A percentile compares a stretch with the other conserved stretches of the same genome.
Evolutionary conservation across 1,284 basidiomycete species (phyloP).

Genomic region (Microstroma glucosiphilum): DNA sequence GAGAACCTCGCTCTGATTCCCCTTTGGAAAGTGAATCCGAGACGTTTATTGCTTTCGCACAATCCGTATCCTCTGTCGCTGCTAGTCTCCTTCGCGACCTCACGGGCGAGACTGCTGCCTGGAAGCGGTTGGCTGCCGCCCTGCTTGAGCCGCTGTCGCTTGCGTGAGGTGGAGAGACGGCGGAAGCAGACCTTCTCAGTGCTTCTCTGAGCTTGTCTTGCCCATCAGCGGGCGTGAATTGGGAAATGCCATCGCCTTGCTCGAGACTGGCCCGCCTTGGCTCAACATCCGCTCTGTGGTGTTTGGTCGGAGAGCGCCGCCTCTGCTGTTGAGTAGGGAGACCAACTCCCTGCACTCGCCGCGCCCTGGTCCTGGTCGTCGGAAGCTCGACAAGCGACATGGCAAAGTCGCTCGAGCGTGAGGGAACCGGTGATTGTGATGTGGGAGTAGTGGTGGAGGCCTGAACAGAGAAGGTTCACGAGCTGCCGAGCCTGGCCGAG

Average conservation of each 20-base stretch:
- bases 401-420: no score
- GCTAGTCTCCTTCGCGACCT: background rate
- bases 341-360: background rate
- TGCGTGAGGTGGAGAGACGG: background rate
- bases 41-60: background rate
- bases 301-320: background rate
- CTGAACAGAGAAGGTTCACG: background rate
- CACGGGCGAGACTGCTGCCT: background rate
- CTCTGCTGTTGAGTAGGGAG: background rate
- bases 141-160: background rate
- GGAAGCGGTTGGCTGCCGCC: no score
- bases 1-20: background rate
- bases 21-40: background rate
- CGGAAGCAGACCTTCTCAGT: background rate
- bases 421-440: background rate
- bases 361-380: background rate
- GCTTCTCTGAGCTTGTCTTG: slow-evolving; percentile 4
- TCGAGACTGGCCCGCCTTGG: background rate
- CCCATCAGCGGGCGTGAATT: background rate
- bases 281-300: background rate
- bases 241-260: slow-evolving; percentile 1
- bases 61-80: background rate
- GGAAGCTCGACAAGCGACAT: background rate
- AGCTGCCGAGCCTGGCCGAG: background rate
- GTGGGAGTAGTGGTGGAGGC: background rate